phyloP scores from a whole-genome alignment of 208 protist species.

The Leishmania major region DNA sequence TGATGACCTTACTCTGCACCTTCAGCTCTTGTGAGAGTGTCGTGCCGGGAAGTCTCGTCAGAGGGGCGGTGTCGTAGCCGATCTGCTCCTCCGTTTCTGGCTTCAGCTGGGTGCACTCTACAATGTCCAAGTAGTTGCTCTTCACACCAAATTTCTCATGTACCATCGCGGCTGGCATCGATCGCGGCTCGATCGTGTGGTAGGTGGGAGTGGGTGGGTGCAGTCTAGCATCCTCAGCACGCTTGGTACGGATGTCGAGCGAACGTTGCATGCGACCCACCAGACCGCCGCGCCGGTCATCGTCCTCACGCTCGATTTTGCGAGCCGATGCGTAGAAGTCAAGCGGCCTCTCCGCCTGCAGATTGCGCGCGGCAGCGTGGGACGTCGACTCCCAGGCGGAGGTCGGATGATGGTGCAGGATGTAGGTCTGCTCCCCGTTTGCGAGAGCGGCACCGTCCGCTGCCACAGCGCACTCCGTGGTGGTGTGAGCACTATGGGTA shows the following conservation, averaged over 20 bases:
- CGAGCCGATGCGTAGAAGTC: slow-evolving; percentile 77
- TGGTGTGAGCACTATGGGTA: background rate
- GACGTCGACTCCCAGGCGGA: slow-evolving; percentile 63
- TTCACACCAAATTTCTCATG: slow-evolving; percentile 47
- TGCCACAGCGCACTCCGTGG: background rate
- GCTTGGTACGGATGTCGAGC: slow-evolving; percentile 77
- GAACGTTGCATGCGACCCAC: slow-evolving; percentile 75
- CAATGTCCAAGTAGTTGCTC: slow-evolving; percentile 80
- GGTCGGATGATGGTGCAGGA: slow-evolving; percentile 26
- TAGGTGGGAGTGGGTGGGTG: slow-evolving; percentile 41
- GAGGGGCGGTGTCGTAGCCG: slow-evolving; percentile 48
- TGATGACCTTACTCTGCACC: slow-evolving; percentile 77
- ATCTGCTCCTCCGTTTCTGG: slow-evolving; percentile 68
- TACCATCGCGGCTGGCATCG: slow-evolving; percentile 25
- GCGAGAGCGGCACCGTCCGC: background rate
- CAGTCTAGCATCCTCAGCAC: slow-evolving; percentile 54
- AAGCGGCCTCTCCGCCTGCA: slow-evolving; percentile 47
- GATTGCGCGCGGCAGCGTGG: slow-evolving; percentile 49
- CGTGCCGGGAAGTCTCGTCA: slow-evolving; percentile 43
- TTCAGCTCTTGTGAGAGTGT: slow-evolving; percentile 47
- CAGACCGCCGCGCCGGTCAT: slow-evolving; percentile 61
- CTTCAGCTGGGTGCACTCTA: slow-evolving; percentile 74
- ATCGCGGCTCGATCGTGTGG: slow-evolving; percentile 16
- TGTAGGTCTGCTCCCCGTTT: slow-evolving; percentile 3
- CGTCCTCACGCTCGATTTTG: slow-evolving; percentile 72